Evolutionary conservation across 2,329 filamentous ascomycete genomes (phyloP), one percentile per base, ranked within the genome.

Genomic region (Fusarium agapanthi): DNA sequence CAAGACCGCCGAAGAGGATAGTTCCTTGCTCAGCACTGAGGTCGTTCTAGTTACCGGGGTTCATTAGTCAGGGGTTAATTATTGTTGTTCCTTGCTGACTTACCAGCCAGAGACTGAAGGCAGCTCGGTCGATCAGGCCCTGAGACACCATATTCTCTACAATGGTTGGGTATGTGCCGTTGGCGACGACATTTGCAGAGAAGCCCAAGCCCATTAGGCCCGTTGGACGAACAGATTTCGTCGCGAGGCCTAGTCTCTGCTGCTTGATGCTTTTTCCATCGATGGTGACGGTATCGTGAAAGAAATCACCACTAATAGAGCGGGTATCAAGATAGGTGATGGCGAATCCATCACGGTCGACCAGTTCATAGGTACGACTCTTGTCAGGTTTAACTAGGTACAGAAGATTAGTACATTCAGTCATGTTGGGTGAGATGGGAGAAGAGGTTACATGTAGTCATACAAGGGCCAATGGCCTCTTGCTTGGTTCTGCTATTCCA

Each of bases 1-100:
- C 93, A 73, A 95, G 90, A 54, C 92, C 93, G 48, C 93, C 93
- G 74, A 96, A 96, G 15, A 95, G 86, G 66, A 95, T 90, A 73
- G 84, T 90, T 56, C 93, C 93, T 6, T 87, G 90, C 63, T 86
- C 88, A 2, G 92, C 79, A 67, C 84, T 82, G 20, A 94, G 82
- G 77, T 94, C 91, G 81, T 95, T 81, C 78, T 80, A 37, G 32
- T 34, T 34, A 4, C 15, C 22, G 18, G n/a, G 18, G 6, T 28
- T 26, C 37, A 35, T 76, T 51, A 76, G 73, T 9, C n/a, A 30
- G 24, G 32, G 13, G 32, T 15, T 8, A 35, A 12, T 35, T 35
- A 7, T 26, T 35, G 5, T 26, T 35, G 3, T 22, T 51, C n/a
- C 32, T 26, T 51, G 32, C 5, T 12, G 12, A 74, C 80, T 30